These are phyloP conservation scores for Kwoniella sp. DNA, from an alignment of 768 basidiomycete genomes.

Conservation along the genomic window DNA sequence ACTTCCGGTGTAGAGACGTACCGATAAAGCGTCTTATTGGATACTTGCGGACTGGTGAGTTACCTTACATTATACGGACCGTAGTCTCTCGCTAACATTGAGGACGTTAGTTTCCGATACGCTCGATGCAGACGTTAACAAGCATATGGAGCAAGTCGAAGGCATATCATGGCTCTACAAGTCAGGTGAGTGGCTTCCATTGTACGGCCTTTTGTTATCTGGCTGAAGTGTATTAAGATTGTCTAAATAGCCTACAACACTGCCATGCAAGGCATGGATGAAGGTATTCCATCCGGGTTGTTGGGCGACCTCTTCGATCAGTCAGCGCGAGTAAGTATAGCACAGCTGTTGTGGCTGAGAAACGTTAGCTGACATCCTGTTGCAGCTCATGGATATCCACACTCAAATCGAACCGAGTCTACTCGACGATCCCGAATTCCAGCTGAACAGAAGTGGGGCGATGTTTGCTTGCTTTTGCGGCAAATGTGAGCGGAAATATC, in stretches of 20 bases:
- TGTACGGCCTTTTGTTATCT: no score
- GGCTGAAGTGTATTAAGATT: no score
- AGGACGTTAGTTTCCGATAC: not conserved
- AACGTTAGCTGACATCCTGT: not conserved
- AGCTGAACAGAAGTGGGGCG: not conserved
- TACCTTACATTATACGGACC: not conserved
- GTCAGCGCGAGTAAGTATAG: constrained; percentile 9
- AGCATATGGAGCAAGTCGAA: not conserved
- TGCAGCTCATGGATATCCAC: constrained; percentile 6
- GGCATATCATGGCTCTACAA: constrained; percentile 8
- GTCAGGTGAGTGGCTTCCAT: not conserved
- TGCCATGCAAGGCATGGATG: not conserved
- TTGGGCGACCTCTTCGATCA: constrained; percentile 9
- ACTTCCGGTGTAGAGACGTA: not conserved
- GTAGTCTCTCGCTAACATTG: not conserved
- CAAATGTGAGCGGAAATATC: not conserved
- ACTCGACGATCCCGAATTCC: not conserved
- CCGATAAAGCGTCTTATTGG: not conserved
- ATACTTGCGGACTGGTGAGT: not conserved
- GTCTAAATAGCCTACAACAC: constrained; percentile 2
- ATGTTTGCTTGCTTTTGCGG: constrained; percentile 20
- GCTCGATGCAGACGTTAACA: not conserved
- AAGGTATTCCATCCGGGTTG: not conserved
- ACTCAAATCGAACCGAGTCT: not conserved
- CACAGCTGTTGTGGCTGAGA: no score